phyloP scores from a whole-genome alignment of 495 filamentous ascomycete genomes.

The Neurospora sp. region DNA sequence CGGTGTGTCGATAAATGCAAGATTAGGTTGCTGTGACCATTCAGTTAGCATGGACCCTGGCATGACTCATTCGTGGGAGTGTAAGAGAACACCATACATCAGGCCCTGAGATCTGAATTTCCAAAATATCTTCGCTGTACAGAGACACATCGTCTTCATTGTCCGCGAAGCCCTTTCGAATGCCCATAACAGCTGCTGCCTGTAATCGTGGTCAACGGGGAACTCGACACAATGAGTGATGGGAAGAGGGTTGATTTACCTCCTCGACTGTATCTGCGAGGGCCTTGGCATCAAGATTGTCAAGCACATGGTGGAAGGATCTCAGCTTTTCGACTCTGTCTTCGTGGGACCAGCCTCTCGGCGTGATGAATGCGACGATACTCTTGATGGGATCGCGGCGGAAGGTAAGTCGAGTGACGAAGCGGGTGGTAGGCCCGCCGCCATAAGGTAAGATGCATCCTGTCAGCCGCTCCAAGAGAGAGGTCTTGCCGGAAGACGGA shows the following conservation, averaged over 20 bases:
- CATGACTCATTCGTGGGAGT: not conserved
- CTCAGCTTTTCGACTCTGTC: too few relatives aligned
- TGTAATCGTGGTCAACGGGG: conserved; percentile 1
- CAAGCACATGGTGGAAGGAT: conserved; percentile 2
- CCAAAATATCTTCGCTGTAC: conserved; percentile 46
- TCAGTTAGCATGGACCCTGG: not conserved
- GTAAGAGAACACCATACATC: conserved; percentile 10
- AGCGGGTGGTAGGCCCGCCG: too few relatives aligned
- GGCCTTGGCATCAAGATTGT: conserved; percentile 7
- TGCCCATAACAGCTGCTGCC: conserved; percentile 32
- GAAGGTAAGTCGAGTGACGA: too few relatives aligned
- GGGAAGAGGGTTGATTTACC: not conserved
- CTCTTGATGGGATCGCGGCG: too few relatives aligned
- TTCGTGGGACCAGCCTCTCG: too few relatives aligned
- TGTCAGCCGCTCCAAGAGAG: conserved; percentile 37
- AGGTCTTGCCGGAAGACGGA: conserved; percentile 41
- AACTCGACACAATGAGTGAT: not conserved
- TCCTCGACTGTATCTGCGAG: conserved; percentile 16
- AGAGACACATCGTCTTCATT: conserved; percentile 14
- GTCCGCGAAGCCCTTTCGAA: conserved; percentile 13
- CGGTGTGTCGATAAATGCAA: not conserved
- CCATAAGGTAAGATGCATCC: conserved; percentile 27
- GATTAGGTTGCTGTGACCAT: not conserved
- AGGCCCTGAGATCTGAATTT: conserved; percentile 46
- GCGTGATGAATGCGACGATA: too few relatives aligned